phyloP scores from a whole-genome alignment of 805 yeast species.

The Clavispora fructus region DNA sequence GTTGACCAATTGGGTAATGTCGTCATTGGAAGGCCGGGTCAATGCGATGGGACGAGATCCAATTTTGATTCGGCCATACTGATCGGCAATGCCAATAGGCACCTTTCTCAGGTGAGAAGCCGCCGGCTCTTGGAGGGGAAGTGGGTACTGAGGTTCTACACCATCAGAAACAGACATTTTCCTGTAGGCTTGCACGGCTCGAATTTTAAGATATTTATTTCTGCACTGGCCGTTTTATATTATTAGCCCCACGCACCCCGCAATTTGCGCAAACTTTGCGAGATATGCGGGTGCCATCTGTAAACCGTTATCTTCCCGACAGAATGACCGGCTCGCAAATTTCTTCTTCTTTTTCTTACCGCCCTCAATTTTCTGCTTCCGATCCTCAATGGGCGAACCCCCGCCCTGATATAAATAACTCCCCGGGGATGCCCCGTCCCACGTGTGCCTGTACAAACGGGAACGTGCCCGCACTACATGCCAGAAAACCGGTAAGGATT shows the following conservation, averaged over 20 bases:
- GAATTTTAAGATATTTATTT: not conserved
- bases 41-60: conserved; percentile 5
- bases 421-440: too few species aligned
- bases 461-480: not conserved
- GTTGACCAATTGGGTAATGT: conserved; percentile 6
- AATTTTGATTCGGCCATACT: not conserved
- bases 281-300: not conserved
- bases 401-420: too few species aligned
- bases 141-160: not conserved
- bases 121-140: not conserved
- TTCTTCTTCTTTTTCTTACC: too few species aligned
- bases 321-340: too few species aligned
- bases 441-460: too few species aligned
- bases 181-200: not conserved
- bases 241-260: not conserved
- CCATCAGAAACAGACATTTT: not conserved
- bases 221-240: not conserved
- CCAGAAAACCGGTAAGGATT: not conserved
- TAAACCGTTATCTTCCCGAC: not conserved
- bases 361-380: too few species aligned
- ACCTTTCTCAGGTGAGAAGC: not conserved
- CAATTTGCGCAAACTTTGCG: not conserved
- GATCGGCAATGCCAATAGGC: not conserved
- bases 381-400: too few species aligned
- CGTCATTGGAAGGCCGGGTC: conserved; percentile 11